Base-by-base conservation (phyloP, 2,329 filamentous ascomycete species). In the Aspergillus ustus region DNA sequence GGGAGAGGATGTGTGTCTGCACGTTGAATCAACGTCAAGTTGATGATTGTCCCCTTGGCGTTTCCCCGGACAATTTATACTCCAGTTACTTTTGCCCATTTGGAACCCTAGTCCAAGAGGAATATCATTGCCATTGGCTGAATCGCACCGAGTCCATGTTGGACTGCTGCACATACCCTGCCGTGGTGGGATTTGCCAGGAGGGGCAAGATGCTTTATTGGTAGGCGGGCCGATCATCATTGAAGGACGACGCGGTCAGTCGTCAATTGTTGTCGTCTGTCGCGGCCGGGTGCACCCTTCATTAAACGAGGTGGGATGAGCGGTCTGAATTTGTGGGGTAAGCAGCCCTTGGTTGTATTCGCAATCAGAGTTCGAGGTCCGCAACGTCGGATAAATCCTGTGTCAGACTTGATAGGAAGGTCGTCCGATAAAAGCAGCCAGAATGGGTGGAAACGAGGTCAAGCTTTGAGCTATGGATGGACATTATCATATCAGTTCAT, bases 261-360 rank as follows among this genome's bases (percentile, higher is more conserved):
- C 37, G 52, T 53, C 52, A 53, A 31, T 29, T 53, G 22, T 44
- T 22, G 19, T 53, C 25, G 52, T 53, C 51, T 43, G 51, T 28
- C 22, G 50, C 52, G 20, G 52, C 22, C 11, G 19, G 25, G 43
- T 53, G 37, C 34, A 50, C 17, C 31, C 28, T n/a, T 29, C 48
- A 17, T 15, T 19, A 9, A 13, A 40, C 34, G 34, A 40, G 34
- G 11, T 49, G 22, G 19, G 46, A 49, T 34, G 22, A 43, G 52
- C 51, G 22, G 37, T 44, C 37, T 55, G 40, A 40, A 50, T 49
- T 50, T 50, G 54, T 50, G 54, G 54, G 54, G 45, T 57, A 57
- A 57, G n/a, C 28, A 20, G 44, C 20, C n/a, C n/a, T 22, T 50
- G 45, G 34, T 22, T 50, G 45, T 37, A 20, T 34, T 19, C 15